Evolutionary conservation across 352 stramenopile species (phyloP), one percentile per base, ranked within the genome.

Genomic region (Phytophthora pseudosyringae): DNA sequence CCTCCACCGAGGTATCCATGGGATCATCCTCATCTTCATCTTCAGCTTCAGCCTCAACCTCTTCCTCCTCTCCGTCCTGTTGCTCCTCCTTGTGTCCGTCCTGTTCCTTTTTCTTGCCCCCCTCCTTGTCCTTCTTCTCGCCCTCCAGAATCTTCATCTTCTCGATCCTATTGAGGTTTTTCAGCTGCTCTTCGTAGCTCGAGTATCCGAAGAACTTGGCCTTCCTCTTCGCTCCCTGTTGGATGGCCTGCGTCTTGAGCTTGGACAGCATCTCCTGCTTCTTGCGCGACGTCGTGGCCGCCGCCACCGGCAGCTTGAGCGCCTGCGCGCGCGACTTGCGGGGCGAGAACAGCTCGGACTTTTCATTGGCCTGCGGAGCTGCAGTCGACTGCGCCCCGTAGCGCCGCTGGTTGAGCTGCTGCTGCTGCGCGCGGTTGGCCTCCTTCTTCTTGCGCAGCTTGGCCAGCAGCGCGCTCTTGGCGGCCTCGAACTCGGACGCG

Each of bases 171-270:
- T 93, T 89, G 40, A 95, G 46, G 21, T 87, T 44, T 61, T 84
- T 68, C 10, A 93, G 49, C 51, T 94, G 87, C 43, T 90, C 80
- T 41, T 92, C 80, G 55, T 88, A 89, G 44, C 64, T 93, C 16
- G 58, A 51, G 59, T 92, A 93, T 4, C 87, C 87, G 59, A 95
- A 94, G 4, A 91, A 32, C 65, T 91, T 91, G 63, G 87, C 87
- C 69, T 83, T 83, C 13, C 76, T 75, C 39, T 88, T 67, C 5
- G 81, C 79, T 16, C 75, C 74, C 69, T 93, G 84, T 44, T 83
- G 55, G 36, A 93, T 86, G 18, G 84, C 84, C 48, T 93, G 80
- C 13, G 64, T 73, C 26, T 69, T 61, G 28, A 93, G 70, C 46
- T 81, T 76, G 3, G 46, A 43, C 36, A 93, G 52, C 71, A 93